A percentile compares a stretch with the other conserved stretches of the same genome.
phyloP scores from a whole-genome alignment of 495 filamentous ascomycete genomes.

The Aspergillus leporis region DNA sequence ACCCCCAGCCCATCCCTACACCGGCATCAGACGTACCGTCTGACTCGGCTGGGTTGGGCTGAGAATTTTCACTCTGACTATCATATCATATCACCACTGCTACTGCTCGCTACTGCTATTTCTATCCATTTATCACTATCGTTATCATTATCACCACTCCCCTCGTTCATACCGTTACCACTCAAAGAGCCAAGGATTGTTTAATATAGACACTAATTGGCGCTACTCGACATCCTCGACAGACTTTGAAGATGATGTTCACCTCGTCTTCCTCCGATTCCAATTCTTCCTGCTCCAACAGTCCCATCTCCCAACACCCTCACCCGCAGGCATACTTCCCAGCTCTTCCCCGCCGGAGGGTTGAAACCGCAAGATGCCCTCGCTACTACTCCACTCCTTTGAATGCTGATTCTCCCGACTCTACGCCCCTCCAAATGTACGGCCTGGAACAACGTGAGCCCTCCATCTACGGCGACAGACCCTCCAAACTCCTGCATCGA shows the following conservation, averaged over 20 bases:
- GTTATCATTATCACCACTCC: neutral
- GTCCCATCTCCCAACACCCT: slow-evolving; percentile 33
- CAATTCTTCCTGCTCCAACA: slow-evolving; percentile 31
- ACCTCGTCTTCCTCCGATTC: slow-evolving; percentile 33
- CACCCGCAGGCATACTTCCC: slow-evolving; percentile 31
- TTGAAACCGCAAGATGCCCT: slow-evolving; percentile 29
- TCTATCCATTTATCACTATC: slow-evolving; percentile 3
- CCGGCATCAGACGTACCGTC: slow-evolving; percentile 19
- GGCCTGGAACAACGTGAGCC: slow-evolving; percentile 42
- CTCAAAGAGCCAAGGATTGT: neutral
- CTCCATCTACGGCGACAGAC: slow-evolving; percentile 31
- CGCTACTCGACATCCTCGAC: neutral
- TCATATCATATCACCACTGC: neutral
- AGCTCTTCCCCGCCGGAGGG: slow-evolving; percentile 27
- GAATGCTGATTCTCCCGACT: slow-evolving; percentile 29
- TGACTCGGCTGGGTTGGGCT: slow-evolving; percentile 13
- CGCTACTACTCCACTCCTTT: slow-evolving; percentile 46
- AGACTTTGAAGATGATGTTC: slow-evolving; percentile 23
- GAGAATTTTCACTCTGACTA: slow-evolving; percentile 1
- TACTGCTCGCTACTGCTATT: neutral
- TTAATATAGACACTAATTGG: neutral
- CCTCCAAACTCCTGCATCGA: slow-evolving; percentile 35
- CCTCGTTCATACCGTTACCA: neutral
- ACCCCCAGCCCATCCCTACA: slow-evolving; percentile 16
- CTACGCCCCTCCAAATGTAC: slow-evolving; percentile 40